Evolutionary conservation across 2,329 filamentous ascomycete species (phyloP).

Genomic region (Fusarium multiceps): DNA sequence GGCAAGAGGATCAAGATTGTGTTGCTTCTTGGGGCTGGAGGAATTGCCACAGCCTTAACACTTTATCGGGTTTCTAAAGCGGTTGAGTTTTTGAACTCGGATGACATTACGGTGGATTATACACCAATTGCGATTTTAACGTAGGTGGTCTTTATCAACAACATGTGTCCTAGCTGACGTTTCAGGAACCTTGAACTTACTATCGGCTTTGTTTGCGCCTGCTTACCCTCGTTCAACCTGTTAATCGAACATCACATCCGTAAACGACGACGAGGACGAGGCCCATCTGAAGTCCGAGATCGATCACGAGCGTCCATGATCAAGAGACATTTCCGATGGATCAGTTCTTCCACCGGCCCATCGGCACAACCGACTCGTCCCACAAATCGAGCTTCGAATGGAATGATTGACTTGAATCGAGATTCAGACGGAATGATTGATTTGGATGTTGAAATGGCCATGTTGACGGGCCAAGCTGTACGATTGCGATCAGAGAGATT

Average conservation of each 20-base stretch:
- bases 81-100: constrained; percentile 28
- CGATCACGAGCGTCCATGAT: background rate
- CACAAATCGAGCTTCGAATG: background rate
- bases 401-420: constrained; percentile 30
- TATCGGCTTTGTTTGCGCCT: constrained; percentile 41
- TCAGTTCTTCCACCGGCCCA: constrained; percentile 23
- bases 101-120: constrained; percentile 38
- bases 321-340: constrained; percentile 30
- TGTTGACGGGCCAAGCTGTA: constrained; percentile 36
- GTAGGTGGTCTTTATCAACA: constrained; percentile 8
- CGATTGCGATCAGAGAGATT: background rate
- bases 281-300: constrained; percentile 1
- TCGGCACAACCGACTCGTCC: constrained; percentile 3
- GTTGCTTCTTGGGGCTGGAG: constrained; percentile 34
- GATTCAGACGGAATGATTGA: constrained; percentile 22
- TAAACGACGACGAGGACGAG: constrained; percentile 12
- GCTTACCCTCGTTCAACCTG: constrained; percentile 37
- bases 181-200: constrained; percentile 30
- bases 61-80: constrained; percentile 22
- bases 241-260: constrained; percentile 31
- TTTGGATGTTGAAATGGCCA: constrained; percentile 38
- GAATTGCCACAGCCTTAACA: constrained; percentile 37
- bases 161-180: background rate
- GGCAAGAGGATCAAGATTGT: constrained; percentile 40
- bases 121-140: constrained; percentile 31